These are phyloP conservation scores for Coemansia brasiliensis DNA, from an alignment of 192 early-diverging fungal genomes.

Conservation along the genomic window DNA sequence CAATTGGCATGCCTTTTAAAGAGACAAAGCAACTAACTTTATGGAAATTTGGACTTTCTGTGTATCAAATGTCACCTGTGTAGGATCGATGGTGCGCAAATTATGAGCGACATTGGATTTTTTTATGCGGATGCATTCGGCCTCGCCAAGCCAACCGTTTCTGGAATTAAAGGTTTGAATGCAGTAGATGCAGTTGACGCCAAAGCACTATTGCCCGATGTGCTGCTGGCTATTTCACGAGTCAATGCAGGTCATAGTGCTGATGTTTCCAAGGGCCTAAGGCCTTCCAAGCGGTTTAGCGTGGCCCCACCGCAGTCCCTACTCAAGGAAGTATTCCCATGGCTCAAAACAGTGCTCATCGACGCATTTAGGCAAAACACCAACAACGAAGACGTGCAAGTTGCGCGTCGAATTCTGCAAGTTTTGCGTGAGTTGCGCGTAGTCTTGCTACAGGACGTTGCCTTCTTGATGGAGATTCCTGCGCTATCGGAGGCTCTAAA, in stretches of 20 bases:
- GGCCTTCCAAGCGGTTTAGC: conserved; percentile 24
- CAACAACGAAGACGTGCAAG: conserved; percentile 39
- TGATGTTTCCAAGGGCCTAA: conserved; percentile 1
- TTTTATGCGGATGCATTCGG: conserved; percentile 44
- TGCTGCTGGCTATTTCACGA: conserved; percentile 22
- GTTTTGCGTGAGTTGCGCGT: conserved; percentile 44
- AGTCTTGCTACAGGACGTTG: conserved; percentile 44
- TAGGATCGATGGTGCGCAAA: conserved; percentile 36
- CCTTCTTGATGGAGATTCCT: conserved; percentile 43
- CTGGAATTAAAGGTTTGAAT: conserved; percentile 37
- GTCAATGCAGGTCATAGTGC: conserved; percentile 36
- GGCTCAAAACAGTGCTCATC: conserved; percentile 35
- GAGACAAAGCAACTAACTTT: no score
- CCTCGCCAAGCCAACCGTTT: conserved; percentile 27
- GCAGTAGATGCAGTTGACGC: conserved; percentile 29
- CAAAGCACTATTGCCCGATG: conserved; percentile 20
- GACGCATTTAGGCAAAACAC: conserved; percentile 31
- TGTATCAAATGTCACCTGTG: conserved; percentile 5
- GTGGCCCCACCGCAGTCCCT: conserved; percentile 34
- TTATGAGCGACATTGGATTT: conserved; percentile 41
- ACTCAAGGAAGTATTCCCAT: conserved; percentile 45
- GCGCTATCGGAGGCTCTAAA: conserved; percentile 14
- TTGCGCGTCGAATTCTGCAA: conserved; percentile 33
- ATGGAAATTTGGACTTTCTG: conserved; percentile 9
- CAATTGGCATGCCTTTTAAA: no score